A percentile compares a stretch with the other conserved stretches of the same genome.
phyloP scores from a whole-genome alignment of 495 filamentous ascomycete species.

The Bacidia rubella region DNA sequence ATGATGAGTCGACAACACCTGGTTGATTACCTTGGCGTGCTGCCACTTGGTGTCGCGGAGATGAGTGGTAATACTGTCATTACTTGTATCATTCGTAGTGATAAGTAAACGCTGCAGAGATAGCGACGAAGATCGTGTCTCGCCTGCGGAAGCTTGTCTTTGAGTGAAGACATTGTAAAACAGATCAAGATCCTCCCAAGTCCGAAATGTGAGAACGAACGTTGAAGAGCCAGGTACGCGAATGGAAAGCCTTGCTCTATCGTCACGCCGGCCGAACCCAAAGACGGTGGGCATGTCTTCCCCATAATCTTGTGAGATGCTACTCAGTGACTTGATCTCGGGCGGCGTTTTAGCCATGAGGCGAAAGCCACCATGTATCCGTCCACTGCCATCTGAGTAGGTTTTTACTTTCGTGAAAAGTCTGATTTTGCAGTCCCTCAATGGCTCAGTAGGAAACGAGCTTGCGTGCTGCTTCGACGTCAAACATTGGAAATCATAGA shows the following conservation, averaged over 20 bases:
- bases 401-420: constrained; percentile 56
- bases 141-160: constrained; percentile 4
- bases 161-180: constrained; percentile 48
- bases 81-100: neutral
- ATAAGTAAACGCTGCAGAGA: neutral
- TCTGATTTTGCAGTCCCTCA: constrained; percentile 50
- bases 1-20: neutral
- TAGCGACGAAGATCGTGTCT: neutral
- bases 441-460: constrained; percentile 59
- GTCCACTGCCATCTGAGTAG: constrained; percentile 52
- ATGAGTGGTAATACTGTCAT: constrained; percentile 2
- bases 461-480: constrained; percentile 49
- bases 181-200: constrained; percentile 47
- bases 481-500: constrained; percentile 62
- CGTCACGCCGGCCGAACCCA: constrained; percentile 53
- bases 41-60: constrained; percentile 25
- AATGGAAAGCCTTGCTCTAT: constrained; percentile 30
- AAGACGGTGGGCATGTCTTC: constrained; percentile 54
- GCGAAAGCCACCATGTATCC: constrained; percentile 61
- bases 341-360: constrained; percentile 61
- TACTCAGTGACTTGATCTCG: constrained; percentile 59
- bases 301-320: constrained; percentile 49
- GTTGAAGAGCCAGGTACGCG: constrained; percentile 30
- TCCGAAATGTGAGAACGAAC: constrained; percentile 61
- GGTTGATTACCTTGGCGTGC: constrained; percentile 29